These are phyloP conservation scores for Aquilaria yunnanensis DNA, from an alignment of 345 rosid species.

Conservation along the genomic window DNA sequence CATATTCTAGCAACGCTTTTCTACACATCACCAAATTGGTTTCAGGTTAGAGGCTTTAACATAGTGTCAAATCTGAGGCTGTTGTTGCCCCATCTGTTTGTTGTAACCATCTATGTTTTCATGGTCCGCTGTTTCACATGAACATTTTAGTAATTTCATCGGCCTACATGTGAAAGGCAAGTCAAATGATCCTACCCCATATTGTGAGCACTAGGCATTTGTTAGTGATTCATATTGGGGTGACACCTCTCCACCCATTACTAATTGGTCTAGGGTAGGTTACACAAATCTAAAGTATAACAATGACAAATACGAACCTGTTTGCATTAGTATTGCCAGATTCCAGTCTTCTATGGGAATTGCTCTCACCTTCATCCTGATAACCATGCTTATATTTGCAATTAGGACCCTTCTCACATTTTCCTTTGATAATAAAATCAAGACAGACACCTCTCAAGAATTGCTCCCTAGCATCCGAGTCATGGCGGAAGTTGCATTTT, in stretches of 20 bases:
- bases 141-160: no score
- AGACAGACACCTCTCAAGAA: conserved; percentile 84
- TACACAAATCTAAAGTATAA: not conserved
- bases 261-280: not conserved
- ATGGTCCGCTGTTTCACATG: no score
- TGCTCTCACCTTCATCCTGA: conserved; percentile 41
- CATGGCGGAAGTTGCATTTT: conserved; percentile 67
- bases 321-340: conserved; percentile 42
- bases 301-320: conserved; percentile 33
- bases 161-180: not conserved
- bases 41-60: no score
- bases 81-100: no score
- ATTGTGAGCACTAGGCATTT: not conserved
- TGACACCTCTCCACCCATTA: conserved; percentile 11
- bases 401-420: conserved; percentile 88
- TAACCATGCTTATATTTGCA: conserved; percentile 85
- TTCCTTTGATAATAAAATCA: conserved; percentile 87
- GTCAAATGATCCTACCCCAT: conserved; percentile 1
- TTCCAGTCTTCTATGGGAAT: conserved; percentile 36
- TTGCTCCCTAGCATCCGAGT: conserved; percentile 74
- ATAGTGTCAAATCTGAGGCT: no score
- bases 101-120: no score
- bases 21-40: no score
- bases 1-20: no score
- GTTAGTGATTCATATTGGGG: not conserved